Percentiles rank a stretch among this genome's conserved stretches.
phyloP scores from a whole-genome alignment of 139 green algal genomes.

The Coelastrella sp. region DNA sequence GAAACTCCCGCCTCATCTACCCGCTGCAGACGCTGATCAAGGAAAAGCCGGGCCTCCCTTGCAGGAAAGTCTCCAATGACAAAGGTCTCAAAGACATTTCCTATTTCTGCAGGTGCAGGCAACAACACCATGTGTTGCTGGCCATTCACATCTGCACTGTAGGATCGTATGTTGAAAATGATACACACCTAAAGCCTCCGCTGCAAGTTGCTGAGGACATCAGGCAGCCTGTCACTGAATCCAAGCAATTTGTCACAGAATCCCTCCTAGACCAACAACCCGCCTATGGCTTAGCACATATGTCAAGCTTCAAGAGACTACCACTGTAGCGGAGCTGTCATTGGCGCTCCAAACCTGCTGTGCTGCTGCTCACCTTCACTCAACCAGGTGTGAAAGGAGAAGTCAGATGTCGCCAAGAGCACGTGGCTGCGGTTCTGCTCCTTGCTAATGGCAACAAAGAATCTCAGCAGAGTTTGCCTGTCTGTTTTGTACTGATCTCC shows the following conservation, averaged over 20 bases:
- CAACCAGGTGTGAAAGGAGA: neutral
- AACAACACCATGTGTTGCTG: neutral
- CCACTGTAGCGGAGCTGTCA: neutral
- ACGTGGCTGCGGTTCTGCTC: conserved; percentile 14
- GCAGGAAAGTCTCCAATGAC: neutral
- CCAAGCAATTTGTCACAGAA: neutral
- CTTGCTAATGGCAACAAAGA: conserved; percentile 21
- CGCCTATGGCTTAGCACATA: neutral
- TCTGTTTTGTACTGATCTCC: neutral
- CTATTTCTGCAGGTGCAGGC: conserved; percentile 1
- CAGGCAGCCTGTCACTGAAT: neutral
- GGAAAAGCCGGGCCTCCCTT: neutral
- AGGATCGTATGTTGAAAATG: neutral
- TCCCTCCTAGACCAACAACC: neutral
- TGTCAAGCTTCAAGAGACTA: too few species aligned
- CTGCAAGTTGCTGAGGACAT: neutral
- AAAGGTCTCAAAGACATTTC: neutral
- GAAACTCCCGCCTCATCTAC: neutral
- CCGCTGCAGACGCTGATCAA: conserved; percentile 9
- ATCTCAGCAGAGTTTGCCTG: conserved; percentile 8
- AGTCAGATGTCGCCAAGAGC: conserved; percentile 8
- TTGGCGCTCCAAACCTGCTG: neutral
- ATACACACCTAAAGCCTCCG: neutral
- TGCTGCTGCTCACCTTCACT: conserved; percentile 5
- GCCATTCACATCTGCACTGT: neutral